Conservation (phyloP, 2,329 filamentous ascomycete genomes). For the Cladosporium sp. region DNA sequence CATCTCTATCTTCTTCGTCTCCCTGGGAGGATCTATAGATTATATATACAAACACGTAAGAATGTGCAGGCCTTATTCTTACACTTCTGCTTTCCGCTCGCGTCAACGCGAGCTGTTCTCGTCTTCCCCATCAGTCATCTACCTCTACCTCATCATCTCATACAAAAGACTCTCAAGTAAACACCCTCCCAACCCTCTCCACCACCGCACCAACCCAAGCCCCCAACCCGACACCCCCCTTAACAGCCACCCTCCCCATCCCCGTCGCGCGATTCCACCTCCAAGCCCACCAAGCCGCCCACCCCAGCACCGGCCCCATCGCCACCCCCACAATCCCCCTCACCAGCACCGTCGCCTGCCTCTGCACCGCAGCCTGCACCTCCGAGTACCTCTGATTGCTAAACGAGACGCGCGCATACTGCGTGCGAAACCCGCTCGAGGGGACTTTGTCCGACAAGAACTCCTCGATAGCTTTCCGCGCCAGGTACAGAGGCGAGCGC, state of each 20-base stretch:
- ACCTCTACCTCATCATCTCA: too few species aligned
- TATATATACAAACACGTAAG: too few species aligned
- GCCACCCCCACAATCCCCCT: slow-evolving; percentile 46
- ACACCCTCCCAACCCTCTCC: slow-evolving; percentile 19
- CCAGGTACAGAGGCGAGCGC: slow-evolving; percentile 67
- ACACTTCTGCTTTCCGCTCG: too few species aligned
- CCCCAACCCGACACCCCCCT: slow-evolving; percentile 8
- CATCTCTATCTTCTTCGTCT: too few species aligned
- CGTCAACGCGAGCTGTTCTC: too few species aligned
- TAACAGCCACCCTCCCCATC: slow-evolving; percentile 1
- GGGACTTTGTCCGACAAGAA: slow-evolving; percentile 72
- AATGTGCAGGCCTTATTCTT: too few species aligned
- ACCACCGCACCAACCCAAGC: slow-evolving; percentile 3
- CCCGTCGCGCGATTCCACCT: slow-evolving; percentile 21
- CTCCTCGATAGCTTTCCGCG: slow-evolving; percentile 86
- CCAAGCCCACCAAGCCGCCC: slow-evolving; percentile 26
- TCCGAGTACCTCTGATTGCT: slow-evolving; percentile 88
- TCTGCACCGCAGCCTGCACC: slow-evolving; percentile 64
- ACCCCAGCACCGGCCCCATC: slow-evolving; percentile 25
- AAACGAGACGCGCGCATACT: slow-evolving; percentile 90
- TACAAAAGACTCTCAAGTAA: slow-evolving; percentile 16
- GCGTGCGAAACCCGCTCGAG: slow-evolving; percentile 78
- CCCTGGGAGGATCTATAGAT: too few species aligned
- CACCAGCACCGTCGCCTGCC: slow-evolving; percentile 55
- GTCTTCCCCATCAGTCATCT: too few species aligned